Conservation (phyloP, 192 early-diverging fungal genomes). For the Rhizoclosmatium globosum region DNA sequence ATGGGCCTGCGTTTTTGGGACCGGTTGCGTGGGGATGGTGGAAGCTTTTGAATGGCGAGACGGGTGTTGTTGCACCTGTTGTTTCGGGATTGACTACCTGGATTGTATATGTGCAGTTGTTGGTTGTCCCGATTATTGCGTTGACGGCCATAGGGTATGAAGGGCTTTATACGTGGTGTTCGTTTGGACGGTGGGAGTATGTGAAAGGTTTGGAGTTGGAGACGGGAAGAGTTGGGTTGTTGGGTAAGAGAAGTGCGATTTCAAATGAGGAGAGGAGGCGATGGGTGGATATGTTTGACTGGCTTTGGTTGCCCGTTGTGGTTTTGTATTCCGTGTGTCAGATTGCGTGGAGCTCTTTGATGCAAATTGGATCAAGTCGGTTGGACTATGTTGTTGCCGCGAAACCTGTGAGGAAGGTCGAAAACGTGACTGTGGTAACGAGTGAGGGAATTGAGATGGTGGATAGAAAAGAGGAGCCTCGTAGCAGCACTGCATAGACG, state of each 20-base stretch:
- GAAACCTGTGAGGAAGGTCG: neutral
- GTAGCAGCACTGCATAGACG: too few species aligned
- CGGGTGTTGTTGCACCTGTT: neutral
- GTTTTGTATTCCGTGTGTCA: neutral
- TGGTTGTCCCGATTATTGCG: constrained; percentile 4
- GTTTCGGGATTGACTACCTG: neutral
- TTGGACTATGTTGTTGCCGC: constrained; percentile 28
- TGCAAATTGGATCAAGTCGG: neutral
- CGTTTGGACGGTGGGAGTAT: neutral
- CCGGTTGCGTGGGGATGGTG: constrained; percentile 10
- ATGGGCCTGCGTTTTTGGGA: constrained; percentile 14
- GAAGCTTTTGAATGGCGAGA: neutral
- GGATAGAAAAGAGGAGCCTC: too few species aligned
- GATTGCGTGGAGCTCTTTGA: neutral
- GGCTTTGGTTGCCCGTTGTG: constrained; percentile 7
- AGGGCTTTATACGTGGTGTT: constrained; percentile 1
- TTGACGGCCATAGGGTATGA: constrained; percentile 19
- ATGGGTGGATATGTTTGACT: constrained; percentile 17
- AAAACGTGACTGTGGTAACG: neutral
- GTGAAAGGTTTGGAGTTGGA: neutral
- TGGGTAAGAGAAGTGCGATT: constrained; percentile 4
- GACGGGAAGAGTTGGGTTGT: neutral
- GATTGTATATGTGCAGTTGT: constrained; percentile 11
- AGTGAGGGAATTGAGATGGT: too few species aligned
- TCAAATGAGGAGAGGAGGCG: neutral